Evolutionary conservation across 2,329 filamentous ascomycete species (phyloP), one percentile per base, ranked within the genome.

Genomic region (Colletotrichum sidae): DNA sequence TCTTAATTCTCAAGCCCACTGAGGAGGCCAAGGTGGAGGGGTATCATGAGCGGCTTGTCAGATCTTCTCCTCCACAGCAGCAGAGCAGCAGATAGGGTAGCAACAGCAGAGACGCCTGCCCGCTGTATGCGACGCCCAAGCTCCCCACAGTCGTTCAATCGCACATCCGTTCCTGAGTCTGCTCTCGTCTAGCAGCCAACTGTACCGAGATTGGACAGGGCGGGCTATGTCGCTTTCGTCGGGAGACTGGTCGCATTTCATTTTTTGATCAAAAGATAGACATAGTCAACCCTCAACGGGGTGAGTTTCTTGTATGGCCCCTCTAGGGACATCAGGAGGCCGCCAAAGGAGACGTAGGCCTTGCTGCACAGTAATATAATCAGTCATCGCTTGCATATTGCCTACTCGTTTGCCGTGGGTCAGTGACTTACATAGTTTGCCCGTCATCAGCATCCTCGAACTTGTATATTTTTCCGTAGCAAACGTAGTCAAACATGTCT

Each of bases 221-320:
- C 4, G 25, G 25, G 25, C 4, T 25, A 25, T 25, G 25, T 3
- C 25, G 25, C 25, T 25, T 25, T 25, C 25, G 25, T 25, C 25
- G 25, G 11, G 34, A 60, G 57, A 50, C 47, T 42, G 41, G 39
- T 53, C 34, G 25, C 65, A 60, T 33, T 60, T 74, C 80, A 95
- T 89, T 96, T 97, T 88, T 97, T 99, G 72, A 97, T 84, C 67
- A 98, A 86, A 67, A 99, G 86, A 77, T 99, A 99, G 69, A 96
- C 89, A 75, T 97, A 91, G 77, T 99, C 96, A 73, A 97, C 95
- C 72, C 94, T 89, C 74, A 99, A 81, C 35, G 94, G 92, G 39
- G 92, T 96, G 68, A 99, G 88, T 83, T 97, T 97, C 85, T 96
- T 96, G 79, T 97, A 96, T 2, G 96, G 96, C 6, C 96, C 96